Evolutionary conservation across 2,329 filamentous ascomycete species (phyloP).

Genomic region (Chrysosporium keratinophilum): DNA sequence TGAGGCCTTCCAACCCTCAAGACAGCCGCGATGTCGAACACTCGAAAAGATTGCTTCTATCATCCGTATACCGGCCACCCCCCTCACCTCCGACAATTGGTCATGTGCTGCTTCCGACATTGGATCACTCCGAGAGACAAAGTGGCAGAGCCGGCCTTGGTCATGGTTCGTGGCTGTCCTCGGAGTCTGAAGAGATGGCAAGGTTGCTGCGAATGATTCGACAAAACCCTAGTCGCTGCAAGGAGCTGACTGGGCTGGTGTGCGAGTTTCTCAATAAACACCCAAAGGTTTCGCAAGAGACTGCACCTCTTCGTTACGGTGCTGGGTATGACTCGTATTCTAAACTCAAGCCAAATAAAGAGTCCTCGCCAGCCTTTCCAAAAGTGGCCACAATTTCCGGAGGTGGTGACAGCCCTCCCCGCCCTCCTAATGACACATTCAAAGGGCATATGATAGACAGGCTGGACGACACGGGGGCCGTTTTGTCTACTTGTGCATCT

Average conservation of each 20-base stretch:
- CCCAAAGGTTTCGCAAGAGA: not conserved
- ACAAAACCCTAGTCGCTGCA: conserved; percentile 12
- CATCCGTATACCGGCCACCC: not conserved
- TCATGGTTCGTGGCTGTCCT: not conserved
- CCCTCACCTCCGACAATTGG: not conserved
- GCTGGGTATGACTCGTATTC: not conserved
- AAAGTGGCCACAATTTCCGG: conserved; percentile 14
- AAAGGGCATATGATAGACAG: conserved; percentile 18
- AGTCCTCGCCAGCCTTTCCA: not conserved
- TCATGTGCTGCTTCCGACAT: not conserved
- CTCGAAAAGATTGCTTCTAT: not conserved
- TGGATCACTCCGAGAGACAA: not conserved
- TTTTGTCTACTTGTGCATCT: conserved; percentile 44
- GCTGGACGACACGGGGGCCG: conserved; percentile 40
- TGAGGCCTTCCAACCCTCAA: not conserved
- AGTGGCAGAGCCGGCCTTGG: not conserved
- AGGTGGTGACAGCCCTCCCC: conserved; percentile 18
- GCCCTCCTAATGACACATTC: conserved; percentile 8
- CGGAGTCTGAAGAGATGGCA: conserved; percentile 1
- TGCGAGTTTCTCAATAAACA: conserved; percentile 9
- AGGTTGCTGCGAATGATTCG: conserved; percentile 13
- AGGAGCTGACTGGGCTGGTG: conserved; percentile 12
- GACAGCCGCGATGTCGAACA: not conserved
- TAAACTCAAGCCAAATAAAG: not conserved
- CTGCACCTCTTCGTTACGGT: not conserved